Percentiles rank a stretch among this genome's conserved stretches.
phyloP scores from a whole-genome alignment of 257 asterid genomes.

The Gentiana dahurica region DNA sequence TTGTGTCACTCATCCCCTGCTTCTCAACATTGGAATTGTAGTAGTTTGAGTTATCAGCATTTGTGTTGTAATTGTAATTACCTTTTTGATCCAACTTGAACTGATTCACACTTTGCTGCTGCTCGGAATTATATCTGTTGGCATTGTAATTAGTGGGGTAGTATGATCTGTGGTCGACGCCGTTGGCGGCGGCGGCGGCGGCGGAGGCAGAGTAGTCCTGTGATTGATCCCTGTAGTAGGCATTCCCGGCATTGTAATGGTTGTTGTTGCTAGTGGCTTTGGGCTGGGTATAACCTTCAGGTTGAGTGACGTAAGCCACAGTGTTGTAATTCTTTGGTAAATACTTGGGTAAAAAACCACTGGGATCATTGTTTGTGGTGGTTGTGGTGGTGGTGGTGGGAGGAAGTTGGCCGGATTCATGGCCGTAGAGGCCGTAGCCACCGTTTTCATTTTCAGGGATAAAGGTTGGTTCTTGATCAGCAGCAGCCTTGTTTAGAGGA shows the following conservation, averaged over 20 bases:
- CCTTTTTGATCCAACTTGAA: conserved; percentile 7
- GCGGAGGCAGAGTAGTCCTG: no score
- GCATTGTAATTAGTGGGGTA: no score
- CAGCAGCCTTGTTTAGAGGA: conserved; percentile 8
- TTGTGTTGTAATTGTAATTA: conserved; percentile 7
- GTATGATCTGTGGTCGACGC: no score
- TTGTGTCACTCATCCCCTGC: conserved; percentile 89
- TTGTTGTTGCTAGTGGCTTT: conserved; percentile 1
- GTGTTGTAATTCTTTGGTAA: conserved; percentile 84
- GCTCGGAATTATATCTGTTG: conserved; percentile 14
- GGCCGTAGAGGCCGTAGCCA: conserved; percentile 71
- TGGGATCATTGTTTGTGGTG: conserved; percentile 9
- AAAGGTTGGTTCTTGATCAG: conserved; percentile 40
- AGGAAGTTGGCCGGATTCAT: conserved; percentile 52
- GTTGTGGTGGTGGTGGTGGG: conserved; percentile 38
- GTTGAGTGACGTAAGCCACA: conserved; percentile 49
- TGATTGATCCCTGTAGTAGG: no score
- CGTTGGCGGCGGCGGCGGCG: not conserved
- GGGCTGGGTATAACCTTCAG: conserved; percentile 22
- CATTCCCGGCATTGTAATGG: conserved; percentile 4
- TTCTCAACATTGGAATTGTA: conserved; percentile 23
- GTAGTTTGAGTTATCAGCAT: conserved; percentile 7
- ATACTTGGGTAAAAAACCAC: conserved; percentile 28
- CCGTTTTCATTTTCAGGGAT: conserved; percentile 43
- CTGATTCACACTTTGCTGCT: conserved; percentile 17